Conservation (phyloP, 2,329 filamentous ascomycete species). For the Xylaria sp. region DNA sequence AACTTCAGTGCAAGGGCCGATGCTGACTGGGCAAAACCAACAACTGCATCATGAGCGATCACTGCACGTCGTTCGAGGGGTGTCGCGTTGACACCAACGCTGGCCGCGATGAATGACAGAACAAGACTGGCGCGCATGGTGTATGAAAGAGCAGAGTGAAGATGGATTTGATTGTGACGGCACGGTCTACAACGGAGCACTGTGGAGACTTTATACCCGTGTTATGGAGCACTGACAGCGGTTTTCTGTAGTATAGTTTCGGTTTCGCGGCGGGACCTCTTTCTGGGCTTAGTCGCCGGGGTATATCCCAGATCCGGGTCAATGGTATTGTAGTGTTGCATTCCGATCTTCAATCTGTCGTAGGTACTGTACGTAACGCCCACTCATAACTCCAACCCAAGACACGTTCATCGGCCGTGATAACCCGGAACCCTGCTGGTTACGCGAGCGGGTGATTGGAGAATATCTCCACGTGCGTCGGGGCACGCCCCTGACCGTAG, state of each 20-base stretch:
- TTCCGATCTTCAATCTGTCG: neutral
- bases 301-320: conserved; percentile 11
- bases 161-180: neutral
- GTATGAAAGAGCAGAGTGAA: neutral
- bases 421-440: conserved; percentile 13
- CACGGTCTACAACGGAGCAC: neutral
- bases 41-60: conserved; percentile 53
- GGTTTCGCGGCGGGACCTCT: conserved; percentile 11
- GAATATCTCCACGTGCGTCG: conserved; percentile 12
- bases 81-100: conserved; percentile 32
- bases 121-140: conserved; percentile 38
- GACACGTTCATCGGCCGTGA: conserved; percentile 15
- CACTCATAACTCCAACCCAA: conserved; percentile 11
- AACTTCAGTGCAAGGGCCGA: conserved; percentile 61
- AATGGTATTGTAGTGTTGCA: conserved; percentile 11
- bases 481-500: neutral
- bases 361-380: neutral
- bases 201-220: conserved; percentile 19
- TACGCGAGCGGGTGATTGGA: conserved; percentile 5
- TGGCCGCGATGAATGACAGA: conserved; percentile 29
- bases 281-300: conserved; percentile 19
- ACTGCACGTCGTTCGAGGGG: conserved; percentile 43
- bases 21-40: conserved; percentile 65
- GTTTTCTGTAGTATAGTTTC: conserved; percentile 1
- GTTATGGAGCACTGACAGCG: conserved; percentile 2